Evolutionary conservation across 129 eudicot genomes (phyloP).

Genomic region (Ambrosia trifida): DNA sequence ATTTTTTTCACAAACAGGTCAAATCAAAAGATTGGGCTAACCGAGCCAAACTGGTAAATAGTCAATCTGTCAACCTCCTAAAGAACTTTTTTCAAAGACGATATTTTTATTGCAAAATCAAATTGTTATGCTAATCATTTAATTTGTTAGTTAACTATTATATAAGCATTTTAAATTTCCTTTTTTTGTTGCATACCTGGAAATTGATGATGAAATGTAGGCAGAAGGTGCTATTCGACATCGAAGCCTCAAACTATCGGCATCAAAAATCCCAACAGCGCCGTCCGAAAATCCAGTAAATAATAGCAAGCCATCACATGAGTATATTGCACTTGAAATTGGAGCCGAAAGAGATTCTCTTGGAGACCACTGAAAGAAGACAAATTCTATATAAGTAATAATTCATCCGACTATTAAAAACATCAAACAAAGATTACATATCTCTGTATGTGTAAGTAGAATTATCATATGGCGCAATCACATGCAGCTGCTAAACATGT

Average conservation of each 20-base stretch:
- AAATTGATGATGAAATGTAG: constrained; percentile 59
- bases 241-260: constrained; percentile 62
- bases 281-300: constrained; percentile 78
- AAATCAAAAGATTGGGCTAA: not conserved
- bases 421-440: too few species aligned
- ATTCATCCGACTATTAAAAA: not conserved
- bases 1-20: not conserved
- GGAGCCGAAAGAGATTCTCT: constrained; percentile 73
- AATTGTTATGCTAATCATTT: not conserved
- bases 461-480: not conserved
- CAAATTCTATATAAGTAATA: not conserved
- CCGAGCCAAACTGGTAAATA: not conserved
- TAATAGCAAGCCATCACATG: constrained; percentile 68
- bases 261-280: constrained; percentile 73
- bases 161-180: not conserved
- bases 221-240: constrained; percentile 75
- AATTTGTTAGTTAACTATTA: not conserved
- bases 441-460: too few species aligned
- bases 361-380: constrained; percentile 72
- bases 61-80: not conserved
- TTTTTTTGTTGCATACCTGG: constrained; percentile 42
- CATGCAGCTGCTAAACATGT: not conserved
- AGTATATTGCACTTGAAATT: constrained; percentile 71
- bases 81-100: not conserved
- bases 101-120: not conserved